Conservation (phyloP, 1,139 yeast species). For the Diutina mesorugosa region DNA sequence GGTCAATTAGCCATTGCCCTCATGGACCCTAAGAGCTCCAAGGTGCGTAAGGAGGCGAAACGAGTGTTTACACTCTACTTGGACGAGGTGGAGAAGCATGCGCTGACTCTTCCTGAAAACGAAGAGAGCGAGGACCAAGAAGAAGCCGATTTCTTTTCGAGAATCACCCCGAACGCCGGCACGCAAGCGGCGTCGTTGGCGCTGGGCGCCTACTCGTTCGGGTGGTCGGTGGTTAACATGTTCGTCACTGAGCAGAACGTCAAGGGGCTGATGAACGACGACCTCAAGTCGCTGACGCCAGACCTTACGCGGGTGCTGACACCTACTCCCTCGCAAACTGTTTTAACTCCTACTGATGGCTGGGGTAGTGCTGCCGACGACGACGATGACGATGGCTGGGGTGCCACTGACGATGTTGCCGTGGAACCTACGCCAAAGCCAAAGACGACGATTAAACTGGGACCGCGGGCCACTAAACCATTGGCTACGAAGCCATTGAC, state of each 20-base stretch:
- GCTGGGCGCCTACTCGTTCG: slow-evolving; percentile 12
- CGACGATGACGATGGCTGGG: slow-evolving; percentile 4
- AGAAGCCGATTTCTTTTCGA: slow-evolving; percentile 18
- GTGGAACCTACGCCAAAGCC: background rate
- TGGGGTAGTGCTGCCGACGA: slow-evolving; percentile 6
- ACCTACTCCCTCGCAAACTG: slow-evolving; percentile 9
- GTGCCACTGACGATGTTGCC: background rate
- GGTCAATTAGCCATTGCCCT: slow-evolving; percentile 80
- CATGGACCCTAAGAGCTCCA: slow-evolving; percentile 54
- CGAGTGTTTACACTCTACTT: slow-evolving; percentile 53
- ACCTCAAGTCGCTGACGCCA: slow-evolving; percentile 29
- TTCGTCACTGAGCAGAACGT: slow-evolving; percentile 19
- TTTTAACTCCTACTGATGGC: background rate
- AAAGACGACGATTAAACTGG: background rate
- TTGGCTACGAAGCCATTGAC: slow-evolving; percentile 7
- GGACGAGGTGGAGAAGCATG: slow-evolving; percentile 50
- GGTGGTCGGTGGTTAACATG: slow-evolving; percentile 28
- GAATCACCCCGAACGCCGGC: background rate
- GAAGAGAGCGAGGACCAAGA: slow-evolving; percentile 29
- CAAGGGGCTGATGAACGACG: slow-evolving; percentile 23
- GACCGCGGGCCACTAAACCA: slow-evolving; percentile 7
- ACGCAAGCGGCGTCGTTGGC: background rate
- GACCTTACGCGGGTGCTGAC: slow-evolving; percentile 20
- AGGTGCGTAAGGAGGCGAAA: slow-evolving; percentile 64
- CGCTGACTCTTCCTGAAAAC: slow-evolving; percentile 37